phyloP scores from a whole-genome alignment of 257 asterid species.

The Voacanga thouarsii region DNA sequence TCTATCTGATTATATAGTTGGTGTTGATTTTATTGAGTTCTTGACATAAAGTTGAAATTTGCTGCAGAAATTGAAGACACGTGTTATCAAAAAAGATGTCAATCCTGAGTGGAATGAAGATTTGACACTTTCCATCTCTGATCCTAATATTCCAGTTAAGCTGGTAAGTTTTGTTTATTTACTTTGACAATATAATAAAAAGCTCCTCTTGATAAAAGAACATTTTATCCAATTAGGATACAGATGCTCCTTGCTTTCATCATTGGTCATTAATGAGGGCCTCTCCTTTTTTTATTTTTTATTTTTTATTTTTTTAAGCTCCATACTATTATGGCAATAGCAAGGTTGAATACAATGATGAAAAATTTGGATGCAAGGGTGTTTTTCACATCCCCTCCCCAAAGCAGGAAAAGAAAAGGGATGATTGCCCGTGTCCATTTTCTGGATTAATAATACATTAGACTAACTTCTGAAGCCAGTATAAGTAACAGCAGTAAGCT shows the following conservation, averaged over 20 bases:
- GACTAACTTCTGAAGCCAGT: not conserved
- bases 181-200: not conserved
- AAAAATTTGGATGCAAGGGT: not conserved
- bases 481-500: not conserved
- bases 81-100: constrained; percentile 66
- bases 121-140: constrained; percentile 65
- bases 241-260: not conserved
- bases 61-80: constrained; percentile 77
- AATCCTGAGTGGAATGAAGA: constrained; percentile 96
- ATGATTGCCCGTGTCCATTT: not conserved
- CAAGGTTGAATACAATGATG: not conserved
- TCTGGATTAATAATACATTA: not conserved
- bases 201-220: not conserved
- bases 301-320: no score
- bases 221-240: not conserved
- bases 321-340: not conserved
- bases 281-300: no score
- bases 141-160: constrained; percentile 40
- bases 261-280: not conserved
- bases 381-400: not conserved
- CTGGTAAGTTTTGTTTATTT: constrained; percentile 40
- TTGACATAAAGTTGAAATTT: not conserved
- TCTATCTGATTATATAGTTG: not conserved
- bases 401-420: not conserved
- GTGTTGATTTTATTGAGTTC: not conserved